phyloP scores from a whole-genome alignment of 2,329 filamentous ascomycete species.

The Verticillium alfalfae region DNA sequence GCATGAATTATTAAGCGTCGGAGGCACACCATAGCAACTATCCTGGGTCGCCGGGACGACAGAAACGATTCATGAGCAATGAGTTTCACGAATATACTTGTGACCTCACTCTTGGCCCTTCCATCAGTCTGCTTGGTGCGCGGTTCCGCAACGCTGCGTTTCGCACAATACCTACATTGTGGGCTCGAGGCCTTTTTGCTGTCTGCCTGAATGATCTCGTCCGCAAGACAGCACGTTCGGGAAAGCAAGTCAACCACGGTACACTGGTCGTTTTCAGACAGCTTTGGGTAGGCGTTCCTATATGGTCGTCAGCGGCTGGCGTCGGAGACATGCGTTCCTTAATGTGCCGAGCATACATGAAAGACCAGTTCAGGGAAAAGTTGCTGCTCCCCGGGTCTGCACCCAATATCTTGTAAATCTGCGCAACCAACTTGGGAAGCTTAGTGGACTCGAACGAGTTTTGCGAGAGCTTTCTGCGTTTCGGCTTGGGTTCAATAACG shows the following conservation, averaged over 20 bases:
- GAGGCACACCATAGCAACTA: slow-evolving; percentile 67
- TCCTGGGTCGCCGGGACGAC: slow-evolving; percentile 54
- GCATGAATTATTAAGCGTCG: slow-evolving; percentile 66
- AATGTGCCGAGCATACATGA: slow-evolving; percentile 36
- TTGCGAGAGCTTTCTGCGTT: slow-evolving; percentile 23
- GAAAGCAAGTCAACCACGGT: slow-evolving; percentile 50
- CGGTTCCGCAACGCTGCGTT: not conserved
- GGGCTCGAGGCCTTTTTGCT: not conserved
- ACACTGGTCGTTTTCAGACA: slow-evolving; percentile 45
- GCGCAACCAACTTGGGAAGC: slow-evolving; percentile 15
- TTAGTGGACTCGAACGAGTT: slow-evolving; percentile 10
- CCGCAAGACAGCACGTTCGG: slow-evolving; percentile 49
- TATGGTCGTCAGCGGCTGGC: not conserved
- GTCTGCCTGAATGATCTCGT: slow-evolving; percentile 25
- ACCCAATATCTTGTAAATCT: slow-evolving; percentile 21
- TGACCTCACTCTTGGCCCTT: slow-evolving; percentile 27
- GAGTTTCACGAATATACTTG: slow-evolving; percentile 40
- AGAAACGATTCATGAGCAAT: slow-evolving; percentile 38
- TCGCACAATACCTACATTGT: not conserved
- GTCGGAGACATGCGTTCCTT: not conserved
- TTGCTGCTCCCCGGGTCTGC: slow-evolving; percentile 17
- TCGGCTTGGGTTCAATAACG: slow-evolving; percentile 16
- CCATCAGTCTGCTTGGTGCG: not conserved
- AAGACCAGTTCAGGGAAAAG: slow-evolving; percentile 24
- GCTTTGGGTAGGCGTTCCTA: slow-evolving; percentile 35